Base-by-base conservation (phyloP, 2,329 filamentous ascomycete genomes). In the Fusarium annulatum region DNA sequence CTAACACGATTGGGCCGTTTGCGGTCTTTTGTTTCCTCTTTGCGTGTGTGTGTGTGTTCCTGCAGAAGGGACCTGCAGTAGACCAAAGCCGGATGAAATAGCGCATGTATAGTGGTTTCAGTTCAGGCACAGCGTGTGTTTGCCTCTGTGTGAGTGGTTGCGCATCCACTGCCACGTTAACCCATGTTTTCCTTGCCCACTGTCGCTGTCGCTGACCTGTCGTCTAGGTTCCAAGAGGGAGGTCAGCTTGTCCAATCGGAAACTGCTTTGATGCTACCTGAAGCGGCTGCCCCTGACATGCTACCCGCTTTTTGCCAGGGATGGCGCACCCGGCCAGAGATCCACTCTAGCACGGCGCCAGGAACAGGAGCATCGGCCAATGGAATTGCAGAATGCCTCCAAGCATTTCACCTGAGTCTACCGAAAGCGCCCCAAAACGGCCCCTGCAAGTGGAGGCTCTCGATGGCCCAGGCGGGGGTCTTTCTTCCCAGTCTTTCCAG, bases 371-470 rank as follows among this genome's bases (percentile, higher is more conserved):
- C 16, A 5, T 28, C 30, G 21, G n/a, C 73, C 73, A 72, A 72
- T 74, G n/a, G 23, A 30, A 11, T 21, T 21, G 15, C 33, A 56
- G 33, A 52, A 48, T 4, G 4, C 10, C 51, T 43, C 71, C 67
- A 70, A 72, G 71, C 67, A 64, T 38, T 38, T 57, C 55, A 64
- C 69, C 64, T 43, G 36, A 58, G 55, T 59, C 61, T 68, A 63
- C 65, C 70, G 59, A 59, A 66, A 59, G 57, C 52, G 67, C 64
- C 71, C 64, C 52, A 71, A 70, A 64, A 52, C 45, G 51, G 53
- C 59, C 75, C 73, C 66, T 73, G 75, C 68, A 74, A 28, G 73
- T 65, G 70, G 67, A 67, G 64, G 71, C 59, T 68, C 67, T 66
- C 49, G 34, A 61, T 45, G 63, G 49, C 34, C 38, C 36, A 36